phyloP scores from a whole-genome alignment of 148 eudicot species.

The Rhododendron mucronatum region DNA sequence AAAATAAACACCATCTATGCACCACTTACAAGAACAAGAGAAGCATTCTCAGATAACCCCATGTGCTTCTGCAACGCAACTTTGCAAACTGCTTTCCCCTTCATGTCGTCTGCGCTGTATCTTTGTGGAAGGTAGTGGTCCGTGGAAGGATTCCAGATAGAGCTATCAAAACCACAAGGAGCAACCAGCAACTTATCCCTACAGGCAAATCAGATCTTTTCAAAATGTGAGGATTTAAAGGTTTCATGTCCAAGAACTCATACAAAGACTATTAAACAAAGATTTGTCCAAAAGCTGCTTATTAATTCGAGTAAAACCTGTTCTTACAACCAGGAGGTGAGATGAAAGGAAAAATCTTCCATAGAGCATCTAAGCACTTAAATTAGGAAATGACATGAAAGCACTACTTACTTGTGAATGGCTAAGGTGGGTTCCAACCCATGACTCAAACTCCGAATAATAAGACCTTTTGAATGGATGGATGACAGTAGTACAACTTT shows the following conservation, averaged over 20 bases:
- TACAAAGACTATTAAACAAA: neutral
- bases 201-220: conserved; percentile 10
- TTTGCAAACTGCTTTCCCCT: conserved; percentile 56
- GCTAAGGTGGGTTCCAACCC: conserved; percentile 56
- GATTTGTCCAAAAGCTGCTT: neutral
- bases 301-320: neutral
- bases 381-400: neutral
- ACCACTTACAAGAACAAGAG: conserved; percentile 45
- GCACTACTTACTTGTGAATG: conserved; percentile 43
- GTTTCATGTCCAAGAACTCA: neutral
- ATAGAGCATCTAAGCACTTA: neutral
- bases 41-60: conserved; percentile 33
- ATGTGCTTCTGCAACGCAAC: conserved; percentile 37
- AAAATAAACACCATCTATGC: neutral
- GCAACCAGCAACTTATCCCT: conserved; percentile 59
- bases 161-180: conserved; percentile 46
- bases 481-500: conserved; percentile 50
- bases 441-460: conserved; percentile 31
- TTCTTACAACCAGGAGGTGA: neutral
- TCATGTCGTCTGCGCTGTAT: conserved; percentile 44
- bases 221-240: neutral
- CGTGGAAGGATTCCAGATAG: conserved; percentile 57
- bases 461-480: conserved; percentile 32
- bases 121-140: conserved; percentile 45
- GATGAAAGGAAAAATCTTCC: neutral